Evolutionary conservation across 352 stramenopile genomes (phyloP).

Genomic region (Globisporangium paddicum): DNA sequence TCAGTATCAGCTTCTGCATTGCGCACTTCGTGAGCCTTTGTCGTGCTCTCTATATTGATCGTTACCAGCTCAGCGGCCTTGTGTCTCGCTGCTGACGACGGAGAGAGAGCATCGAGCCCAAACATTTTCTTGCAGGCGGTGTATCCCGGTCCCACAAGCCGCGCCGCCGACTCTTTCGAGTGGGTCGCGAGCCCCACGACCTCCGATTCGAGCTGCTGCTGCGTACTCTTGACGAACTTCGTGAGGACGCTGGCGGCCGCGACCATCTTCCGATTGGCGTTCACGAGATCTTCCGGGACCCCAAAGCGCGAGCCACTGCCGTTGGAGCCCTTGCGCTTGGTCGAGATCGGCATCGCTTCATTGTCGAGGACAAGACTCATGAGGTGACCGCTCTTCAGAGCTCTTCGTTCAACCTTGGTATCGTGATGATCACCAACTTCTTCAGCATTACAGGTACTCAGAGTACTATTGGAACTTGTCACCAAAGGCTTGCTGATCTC

Average conservation of each 20-base stretch:
- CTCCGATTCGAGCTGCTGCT: conserved; percentile 33
- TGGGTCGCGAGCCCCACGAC: conserved; percentile 28
- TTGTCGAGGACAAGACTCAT: not conserved
- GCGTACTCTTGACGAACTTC: conserved; percentile 35
- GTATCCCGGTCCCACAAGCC: conserved; percentile 29
- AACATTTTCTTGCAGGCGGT: conserved; percentile 30
- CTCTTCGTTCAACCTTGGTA: not conserved
- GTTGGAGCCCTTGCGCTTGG: conserved; percentile 6
- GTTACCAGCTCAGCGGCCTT: not conserved
- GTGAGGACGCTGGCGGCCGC: conserved; percentile 27
- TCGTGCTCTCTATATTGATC: not conserved
- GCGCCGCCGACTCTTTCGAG: conserved; percentile 33
- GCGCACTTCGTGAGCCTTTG: not conserved
- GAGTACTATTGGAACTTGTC: not conserved
- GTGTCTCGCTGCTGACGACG: not conserved
- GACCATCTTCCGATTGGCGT: conserved; percentile 22
- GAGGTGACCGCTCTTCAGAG: not conserved
- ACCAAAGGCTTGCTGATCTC: not conserved
- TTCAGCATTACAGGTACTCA: not conserved
- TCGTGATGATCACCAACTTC: not conserved
- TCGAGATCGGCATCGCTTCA: not conserved
- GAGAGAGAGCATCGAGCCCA: conserved; percentile 1
- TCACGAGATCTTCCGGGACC: conserved; percentile 17
- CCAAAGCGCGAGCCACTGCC: conserved; percentile 8
- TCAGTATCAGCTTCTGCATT: not conserved